Conservation (phyloP, 2,329 filamentous ascomycete genomes). For the Septoria petroselini region DNA sequence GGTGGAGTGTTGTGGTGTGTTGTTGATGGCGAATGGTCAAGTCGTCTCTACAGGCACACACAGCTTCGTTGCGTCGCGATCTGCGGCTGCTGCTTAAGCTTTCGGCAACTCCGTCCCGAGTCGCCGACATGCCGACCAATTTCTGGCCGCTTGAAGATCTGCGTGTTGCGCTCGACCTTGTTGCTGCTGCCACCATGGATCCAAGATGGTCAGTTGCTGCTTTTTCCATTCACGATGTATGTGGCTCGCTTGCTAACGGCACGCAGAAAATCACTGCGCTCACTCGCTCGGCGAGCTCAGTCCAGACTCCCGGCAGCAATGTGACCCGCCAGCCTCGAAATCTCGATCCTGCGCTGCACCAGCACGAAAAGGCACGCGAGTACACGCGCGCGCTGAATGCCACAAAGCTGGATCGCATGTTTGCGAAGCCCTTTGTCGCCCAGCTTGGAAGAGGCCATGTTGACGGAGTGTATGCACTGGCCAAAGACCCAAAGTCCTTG, state of each 20-base stretch:
- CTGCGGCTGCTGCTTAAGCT: constrained; percentile 9
- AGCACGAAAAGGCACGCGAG: constrained; percentile 85
- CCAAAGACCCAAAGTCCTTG: constrained; percentile 48
- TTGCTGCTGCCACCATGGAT: constrained; percentile 16
- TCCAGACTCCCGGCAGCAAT: constrained; percentile 65
- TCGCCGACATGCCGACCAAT: constrained; percentile 6
- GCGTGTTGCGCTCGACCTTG: constrained; percentile 8
- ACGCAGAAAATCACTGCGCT: constrained; percentile 62
- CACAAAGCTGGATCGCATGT: constrained; percentile 91
- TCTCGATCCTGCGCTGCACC: constrained; percentile 80
- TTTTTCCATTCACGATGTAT: background rate
- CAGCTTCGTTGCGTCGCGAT: constrained; percentile 4
- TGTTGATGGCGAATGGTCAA: constrained; percentile 10
- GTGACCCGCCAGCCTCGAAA: constrained; percentile 65
- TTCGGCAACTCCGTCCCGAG: constrained; percentile 6
- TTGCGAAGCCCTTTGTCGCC: constrained; percentile 76
- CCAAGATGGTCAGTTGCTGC: constrained; percentile 22
- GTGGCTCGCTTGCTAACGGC: background rate
- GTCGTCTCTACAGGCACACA: constrained; percentile 8
- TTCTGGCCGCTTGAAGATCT: constrained; percentile 11
- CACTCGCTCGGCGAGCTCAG: constrained; percentile 60
- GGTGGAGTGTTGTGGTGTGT: background rate
- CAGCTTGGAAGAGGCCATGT: constrained; percentile 89
- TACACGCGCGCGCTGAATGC: constrained; percentile 77
- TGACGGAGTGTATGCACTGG: constrained; percentile 63